These are phyloP conservation scores for Rhododendron vialii DNA, from an alignment of 148 eudicot genomes.

Conservation along the genomic window DNA sequence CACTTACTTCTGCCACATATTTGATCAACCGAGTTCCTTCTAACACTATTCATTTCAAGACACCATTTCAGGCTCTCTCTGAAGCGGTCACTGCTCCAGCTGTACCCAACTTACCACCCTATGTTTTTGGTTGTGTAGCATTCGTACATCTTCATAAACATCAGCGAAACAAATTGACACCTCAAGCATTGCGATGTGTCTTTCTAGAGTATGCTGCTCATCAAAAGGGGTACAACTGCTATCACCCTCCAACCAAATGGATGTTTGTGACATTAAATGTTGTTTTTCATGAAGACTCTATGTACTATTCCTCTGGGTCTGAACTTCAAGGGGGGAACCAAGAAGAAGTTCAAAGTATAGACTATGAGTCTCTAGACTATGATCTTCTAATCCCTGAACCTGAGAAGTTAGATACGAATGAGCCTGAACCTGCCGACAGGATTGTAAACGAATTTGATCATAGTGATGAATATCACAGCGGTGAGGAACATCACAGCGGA, in stretches of 20 bases:
- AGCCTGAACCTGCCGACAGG: too few relatives aligned
- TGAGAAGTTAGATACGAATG: too few relatives aligned
- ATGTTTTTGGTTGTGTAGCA: too few relatives aligned
- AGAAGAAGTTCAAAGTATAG: too few relatives aligned
- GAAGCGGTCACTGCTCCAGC: neutral
- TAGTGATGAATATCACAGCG: too few relatives aligned
- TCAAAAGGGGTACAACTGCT: neutral
- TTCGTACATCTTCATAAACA: slow-evolving; percentile 3
- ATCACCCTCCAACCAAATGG: neutral
- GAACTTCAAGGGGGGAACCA: too few relatives aligned
- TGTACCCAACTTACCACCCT: neutral
- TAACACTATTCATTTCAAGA: too few relatives aligned
- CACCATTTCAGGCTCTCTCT: neutral
- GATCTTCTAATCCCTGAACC: too few relatives aligned
- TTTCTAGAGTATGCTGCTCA: too few relatives aligned
- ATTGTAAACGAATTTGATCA: too few relatives aligned
- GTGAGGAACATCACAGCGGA: too few relatives aligned
- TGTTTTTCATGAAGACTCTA: neutral
- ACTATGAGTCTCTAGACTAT: too few relatives aligned
- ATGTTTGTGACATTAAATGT: neutral
- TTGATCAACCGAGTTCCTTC: neutral
- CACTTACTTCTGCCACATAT: neutral
- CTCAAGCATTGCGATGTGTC: neutral
- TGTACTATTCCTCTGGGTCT: neutral
- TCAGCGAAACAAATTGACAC: neutral